These are phyloP conservation scores for Hortiboletus flavorubellus DNA, from an alignment of 768 basidiomycete genomes.

Conservation along the genomic window DNA sequence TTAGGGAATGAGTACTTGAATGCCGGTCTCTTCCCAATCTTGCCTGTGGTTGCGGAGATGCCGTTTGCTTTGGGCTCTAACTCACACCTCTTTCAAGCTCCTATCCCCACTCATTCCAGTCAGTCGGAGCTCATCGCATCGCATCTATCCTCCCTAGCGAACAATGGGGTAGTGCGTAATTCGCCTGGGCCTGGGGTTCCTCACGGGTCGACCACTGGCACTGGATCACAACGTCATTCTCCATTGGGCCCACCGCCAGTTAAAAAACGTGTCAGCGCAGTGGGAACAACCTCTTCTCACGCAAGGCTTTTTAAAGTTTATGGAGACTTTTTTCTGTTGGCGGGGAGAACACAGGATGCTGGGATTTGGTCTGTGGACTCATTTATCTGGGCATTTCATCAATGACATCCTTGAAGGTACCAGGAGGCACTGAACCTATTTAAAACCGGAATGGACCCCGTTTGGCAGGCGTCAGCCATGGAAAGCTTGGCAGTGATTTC, in stretches of 20 bases:
- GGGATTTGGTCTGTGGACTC: constrained; percentile 60
- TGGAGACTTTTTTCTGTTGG: constrained; percentile 83
- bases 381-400: constrained; percentile 8
- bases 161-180: constrained; percentile 49
- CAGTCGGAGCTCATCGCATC: constrained; percentile 48
- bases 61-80: constrained; percentile 52
- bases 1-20: constrained; percentile 85
- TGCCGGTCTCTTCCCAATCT: constrained; percentile 56
- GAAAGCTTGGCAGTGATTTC: constrained; percentile 82
- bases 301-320: constrained; percentile 85
- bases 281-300: constrained; percentile 72
- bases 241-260: constrained; percentile 41
- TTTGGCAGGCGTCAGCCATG: constrained; percentile 87
- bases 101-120: constrained; percentile 49
- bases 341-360: constrained; percentile 84
- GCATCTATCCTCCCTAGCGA: constrained; percentile 21
- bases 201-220: constrained; percentile 18
- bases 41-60: constrained; percentile 60
- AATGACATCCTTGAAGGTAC: constrained; percentile 54
- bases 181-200: constrained; percentile 38
- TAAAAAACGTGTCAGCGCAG: constrained; percentile 61
- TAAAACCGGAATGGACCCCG: constrained; percentile 66
- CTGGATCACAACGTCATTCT: constrained; percentile 45
- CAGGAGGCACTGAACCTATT: constrained; percentile 79
- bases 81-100: constrained; percentile 39